Evolutionary conservation across 2,329 filamentous ascomycete species (phyloP).

Genomic region (Pseudocercospora pini-densiflorae): DNA sequence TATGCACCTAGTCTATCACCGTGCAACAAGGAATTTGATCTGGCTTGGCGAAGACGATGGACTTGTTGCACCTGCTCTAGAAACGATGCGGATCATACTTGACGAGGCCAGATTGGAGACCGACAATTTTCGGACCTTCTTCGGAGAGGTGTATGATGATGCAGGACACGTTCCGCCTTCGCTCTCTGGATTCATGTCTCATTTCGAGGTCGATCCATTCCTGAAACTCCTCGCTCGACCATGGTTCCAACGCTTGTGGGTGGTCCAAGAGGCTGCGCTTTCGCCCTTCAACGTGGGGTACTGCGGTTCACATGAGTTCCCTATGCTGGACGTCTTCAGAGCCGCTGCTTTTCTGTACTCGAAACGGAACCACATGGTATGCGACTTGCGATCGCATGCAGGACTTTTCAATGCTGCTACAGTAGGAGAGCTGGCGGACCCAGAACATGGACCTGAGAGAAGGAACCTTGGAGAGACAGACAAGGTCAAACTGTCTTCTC

Average conservation of each 20-base stretch:
- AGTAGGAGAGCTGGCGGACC: conserved; percentile 5
- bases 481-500: not conserved
- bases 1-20: conserved; percentile 11
- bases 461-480: not conserved
- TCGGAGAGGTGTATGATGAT: conserved; percentile 3
- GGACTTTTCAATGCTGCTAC: conserved; percentile 5
- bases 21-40: conserved; percentile 9
- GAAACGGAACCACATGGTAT: conserved; percentile 5
- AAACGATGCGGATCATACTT: not conserved
- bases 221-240: conserved; percentile 8
- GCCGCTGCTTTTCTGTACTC: conserved; percentile 10
- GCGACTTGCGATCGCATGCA: not conserved
- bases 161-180: conserved; percentile 6
- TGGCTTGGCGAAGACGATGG: conserved; percentile 16
- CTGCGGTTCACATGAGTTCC: conserved; percentile 1
- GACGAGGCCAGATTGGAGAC: not conserved
- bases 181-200: conserved; percentile 5
- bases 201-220: conserved; percentile 10
- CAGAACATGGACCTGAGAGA: conserved; percentile 6
- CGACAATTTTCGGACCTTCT: conserved; percentile 4
- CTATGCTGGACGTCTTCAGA: conserved; percentile 6
- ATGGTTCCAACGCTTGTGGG: conserved; percentile 20
- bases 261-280: conserved; percentile 19
- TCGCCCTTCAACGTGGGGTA: conserved; percentile 6
- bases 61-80: not conserved